These are phyloP conservation scores for Clarireedia hainanense DNA, from an alignment of 2,329 filamentous ascomycete species.

Conservation along the genomic window DNA sequence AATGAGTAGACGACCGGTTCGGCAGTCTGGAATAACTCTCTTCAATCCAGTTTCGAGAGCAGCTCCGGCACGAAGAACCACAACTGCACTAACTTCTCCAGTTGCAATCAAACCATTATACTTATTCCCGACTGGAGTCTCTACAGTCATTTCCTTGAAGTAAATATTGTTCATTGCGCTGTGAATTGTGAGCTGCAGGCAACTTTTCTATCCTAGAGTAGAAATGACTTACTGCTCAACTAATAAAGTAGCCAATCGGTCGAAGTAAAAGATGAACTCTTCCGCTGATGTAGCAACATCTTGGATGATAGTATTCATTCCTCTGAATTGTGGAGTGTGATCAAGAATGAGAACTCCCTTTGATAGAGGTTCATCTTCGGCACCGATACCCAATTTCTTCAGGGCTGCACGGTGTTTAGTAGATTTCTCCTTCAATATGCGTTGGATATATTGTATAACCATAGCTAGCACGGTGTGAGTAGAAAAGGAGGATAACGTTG, in stretches of 20 bases:
- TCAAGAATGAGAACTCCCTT: constrained; percentile 66
- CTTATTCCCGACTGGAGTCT: constrained; percentile 60
- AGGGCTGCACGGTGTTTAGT: constrained; percentile 73
- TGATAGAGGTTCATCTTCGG: constrained; percentile 65
- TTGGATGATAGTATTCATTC: constrained; percentile 86
- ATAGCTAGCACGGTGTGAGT: constrained; percentile 50
- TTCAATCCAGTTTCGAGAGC: constrained; percentile 82
- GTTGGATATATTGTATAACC: constrained; percentile 88
- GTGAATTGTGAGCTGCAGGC: constrained; percentile 7
- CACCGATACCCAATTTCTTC: constrained; percentile 63
- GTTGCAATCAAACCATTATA: constrained; percentile 66
- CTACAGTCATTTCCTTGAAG: constrained; percentile 56
- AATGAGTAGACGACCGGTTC: constrained; percentile 81
- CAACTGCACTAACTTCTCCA: constrained; percentile 75
- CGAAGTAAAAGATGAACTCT: constrained; percentile 97
- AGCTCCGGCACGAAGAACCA: constrained; percentile 81
- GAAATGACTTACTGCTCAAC: constrained; percentile 58
- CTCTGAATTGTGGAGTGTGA: constrained; percentile 71
- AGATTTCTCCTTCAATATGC: constrained; percentile 81
- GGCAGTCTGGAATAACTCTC: constrained; percentile 86
- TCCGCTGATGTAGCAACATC: constrained; percentile 71
- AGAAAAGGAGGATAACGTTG: background rate
- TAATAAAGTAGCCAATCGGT: constrained; percentile 75
- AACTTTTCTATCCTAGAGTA: background rate
- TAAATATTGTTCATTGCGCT: constrained; percentile 71